Evolutionary conservation across 306 rosid genomes (phyloP).

Genomic region (Quercus rubra): DNA sequence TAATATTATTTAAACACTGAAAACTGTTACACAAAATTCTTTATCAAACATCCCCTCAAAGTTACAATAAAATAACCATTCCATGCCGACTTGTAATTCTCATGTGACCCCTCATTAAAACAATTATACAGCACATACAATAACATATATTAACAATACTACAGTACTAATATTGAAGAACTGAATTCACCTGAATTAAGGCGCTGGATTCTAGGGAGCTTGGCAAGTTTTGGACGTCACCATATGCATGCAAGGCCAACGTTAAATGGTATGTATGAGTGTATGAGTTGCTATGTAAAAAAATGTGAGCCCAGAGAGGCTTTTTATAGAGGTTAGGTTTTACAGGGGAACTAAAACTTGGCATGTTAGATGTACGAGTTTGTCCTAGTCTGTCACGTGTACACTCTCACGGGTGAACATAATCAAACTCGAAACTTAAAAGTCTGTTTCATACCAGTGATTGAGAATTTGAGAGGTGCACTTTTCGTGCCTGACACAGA

Average conservation of each 20-base stretch:
- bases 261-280: background rate
- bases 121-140: background rate
- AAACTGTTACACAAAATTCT: no score
- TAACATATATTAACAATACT: background rate
- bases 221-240: background rate
- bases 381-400: conserved; percentile 57
- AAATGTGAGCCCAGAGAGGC: conserved; percentile 12
- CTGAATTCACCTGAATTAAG: conserved; percentile 30
- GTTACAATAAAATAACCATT: background rate
- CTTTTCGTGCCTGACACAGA: conserved; percentile 7
- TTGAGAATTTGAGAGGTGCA: conserved; percentile 22
- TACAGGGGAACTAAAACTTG: background rate
- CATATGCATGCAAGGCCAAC: conserved; percentile 1
- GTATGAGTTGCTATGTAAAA: conserved; percentile 2
- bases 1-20: no score
- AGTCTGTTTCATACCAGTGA: conserved; percentile 2
- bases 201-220: background rate
- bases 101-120: conserved; percentile 7
- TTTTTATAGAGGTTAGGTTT: conserved; percentile 26
- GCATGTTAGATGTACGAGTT: conserved; percentile 26
- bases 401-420: conserved; percentile 30
- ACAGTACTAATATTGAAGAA: background rate
- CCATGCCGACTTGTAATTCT: background rate
- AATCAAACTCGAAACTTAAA: background rate
- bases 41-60: rapidly evolving